A percentile compares a stretch with the other conserved stretches of the same genome.
Evolutionary conservation across 352 stramenopile species (phyloP).

Genomic region (Phytophthora cactorum): DNA sequence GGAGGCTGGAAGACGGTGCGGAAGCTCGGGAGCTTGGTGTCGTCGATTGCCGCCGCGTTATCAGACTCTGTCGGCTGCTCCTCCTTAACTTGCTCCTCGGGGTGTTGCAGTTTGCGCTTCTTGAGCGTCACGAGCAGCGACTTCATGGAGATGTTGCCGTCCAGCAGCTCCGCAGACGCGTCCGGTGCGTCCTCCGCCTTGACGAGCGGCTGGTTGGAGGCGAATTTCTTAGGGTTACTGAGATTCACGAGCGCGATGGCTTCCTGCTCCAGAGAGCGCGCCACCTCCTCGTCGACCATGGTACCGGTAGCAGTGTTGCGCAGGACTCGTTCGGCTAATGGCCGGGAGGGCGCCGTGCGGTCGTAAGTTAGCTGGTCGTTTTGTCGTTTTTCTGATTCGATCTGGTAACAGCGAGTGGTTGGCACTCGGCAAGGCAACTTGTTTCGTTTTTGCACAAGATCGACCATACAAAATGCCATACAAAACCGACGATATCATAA

Average conservation of each 20-base stretch:
- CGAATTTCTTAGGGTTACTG: slow-evolving; percentile 42
- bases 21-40: slow-evolving; percentile 63
- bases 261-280: slow-evolving; percentile 60
- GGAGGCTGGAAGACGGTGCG: slow-evolving; percentile 63
- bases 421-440: slow-evolving; percentile 2
- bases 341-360: slow-evolving; percentile 22
- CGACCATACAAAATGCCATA: slow-evolving; percentile 16
- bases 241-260: slow-evolving; percentile 77
- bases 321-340: slow-evolving; percentile 24
- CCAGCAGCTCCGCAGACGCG: slow-evolving; percentile 27
- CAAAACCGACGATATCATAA: slow-evolving; percentile 15
- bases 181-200: slow-evolving; percentile 10
- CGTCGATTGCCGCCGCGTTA: slow-evolving; percentile 9
- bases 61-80: slow-evolving; percentile 9
- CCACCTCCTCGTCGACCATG: slow-evolving; percentile 65
- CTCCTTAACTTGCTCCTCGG: slow-evolving; percentile 2
- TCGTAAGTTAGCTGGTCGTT: slow-evolving; percentile 26
- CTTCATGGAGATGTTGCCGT: slow-evolving; percentile 71
- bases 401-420: slow-evolving; percentile 35
- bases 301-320: neutral
- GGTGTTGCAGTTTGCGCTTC: slow-evolving; percentile 54
- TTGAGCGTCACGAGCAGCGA: slow-evolving; percentile 73
- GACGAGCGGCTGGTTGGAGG: slow-evolving; percentile 23
- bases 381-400: slow-evolving; percentile 30
- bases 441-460: slow-evolving; percentile 10